Evolutionary conservation across 495 filamentous ascomycete genomes (phyloP), one percentile per base, ranked within the genome.

Genomic region (Trichocladium uniseriatum): DNA sequence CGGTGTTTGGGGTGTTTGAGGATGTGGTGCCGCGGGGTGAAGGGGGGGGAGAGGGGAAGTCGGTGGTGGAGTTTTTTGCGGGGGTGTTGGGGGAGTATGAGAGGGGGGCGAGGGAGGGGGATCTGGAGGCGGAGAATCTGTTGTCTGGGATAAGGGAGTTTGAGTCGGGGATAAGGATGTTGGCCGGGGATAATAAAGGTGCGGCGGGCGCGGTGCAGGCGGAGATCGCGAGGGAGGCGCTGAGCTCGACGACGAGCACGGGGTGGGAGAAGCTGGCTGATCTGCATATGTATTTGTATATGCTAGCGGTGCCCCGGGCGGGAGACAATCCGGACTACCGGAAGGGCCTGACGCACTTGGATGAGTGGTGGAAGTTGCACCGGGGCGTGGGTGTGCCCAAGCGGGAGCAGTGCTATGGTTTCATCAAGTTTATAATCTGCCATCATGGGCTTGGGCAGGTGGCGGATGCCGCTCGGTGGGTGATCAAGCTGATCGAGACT

Each of bases 361-460:
- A 45, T 6, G 43, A 45, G 28, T 45, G 43, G 43, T 45, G 43
- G 43, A 35, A 35, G 15, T 29, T 34, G 27, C 43, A 45, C 16
- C 43, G 18, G 15, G 43, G 43, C n/a, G 29, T 35, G 5, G 43
- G 42, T 1, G 29, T 45, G n/a, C 19, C 28, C 1, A 45, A 20
- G 13, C 5, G 15, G 10, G 43, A 45, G 8, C 43, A 15, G 27
- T 29, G 27, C 16, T 32, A 45, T 21, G 43, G 43, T 3, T 18
- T 18, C 20, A 11, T 45, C 4, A 35, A 45, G 28, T 45, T 45
- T 21, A 15, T 18, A 13, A 19, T 5, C 20, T 45, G 43, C 43
- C 35, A 45, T n/a, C 43, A 45, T 15, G n/a, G 9, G 27, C 43
- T 45, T 2, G 29, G 20, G 3, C 15, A 22, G 16, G 6, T 35